These are phyloP conservation scores for Neonothopanus nambi DNA, from an alignment of 1,284 basidiomycete genomes.

Conservation along the genomic window DNA sequence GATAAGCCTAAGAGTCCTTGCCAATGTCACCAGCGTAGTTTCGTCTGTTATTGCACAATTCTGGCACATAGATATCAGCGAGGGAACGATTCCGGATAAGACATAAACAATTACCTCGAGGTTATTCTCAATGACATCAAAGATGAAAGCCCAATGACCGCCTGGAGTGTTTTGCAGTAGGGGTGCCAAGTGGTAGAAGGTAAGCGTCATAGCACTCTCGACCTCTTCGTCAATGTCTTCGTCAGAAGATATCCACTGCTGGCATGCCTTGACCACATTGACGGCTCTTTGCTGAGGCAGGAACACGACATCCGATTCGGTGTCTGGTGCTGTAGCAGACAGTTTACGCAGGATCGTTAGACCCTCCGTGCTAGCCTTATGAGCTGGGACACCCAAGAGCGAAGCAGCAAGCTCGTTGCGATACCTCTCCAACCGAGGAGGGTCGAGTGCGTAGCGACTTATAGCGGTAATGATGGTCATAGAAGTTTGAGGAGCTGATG, in stretches of 20 bases:
- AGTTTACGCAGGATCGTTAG: slow-evolving; percentile 71
- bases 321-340: slow-evolving; percentile 75
- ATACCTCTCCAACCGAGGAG: slow-evolving; percentile 75
- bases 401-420: slow-evolving; percentile 89
- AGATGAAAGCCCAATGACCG: slow-evolving; percentile 90
- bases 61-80: slow-evolving; percentile 36
- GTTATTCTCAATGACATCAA: slow-evolving; percentile 87
- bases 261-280: slow-evolving; percentile 86
- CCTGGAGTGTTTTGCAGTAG: slow-evolving; percentile 89
- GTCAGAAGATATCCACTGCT: slow-evolving; percentile 82
- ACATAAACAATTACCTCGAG: slow-evolving; percentile 61
- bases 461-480: slow-evolving; percentile 68
- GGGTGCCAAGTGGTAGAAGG: slow-evolving; percentile 81
- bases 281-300: slow-evolving; percentile 86
- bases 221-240: slow-evolving; percentile 71
- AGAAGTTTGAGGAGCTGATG: slow-evolving; percentile 64
- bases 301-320: slow-evolving; percentile 82
- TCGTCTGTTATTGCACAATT: slow-evolving; percentile 63
- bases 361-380: slow-evolving; percentile 69
- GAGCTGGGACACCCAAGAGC: slow-evolving; percentile 68
- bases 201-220: slow-evolving; percentile 72
- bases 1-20: slow-evolving; percentile 71
- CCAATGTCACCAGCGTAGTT: slow-evolving; percentile 60
- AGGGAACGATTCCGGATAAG: neutral
- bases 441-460: slow-evolving; percentile 54